Evolutionary conservation across 352 stramenopile species (phyloP).

Genomic region (Pythium rhizo-oryzae): DNA sequence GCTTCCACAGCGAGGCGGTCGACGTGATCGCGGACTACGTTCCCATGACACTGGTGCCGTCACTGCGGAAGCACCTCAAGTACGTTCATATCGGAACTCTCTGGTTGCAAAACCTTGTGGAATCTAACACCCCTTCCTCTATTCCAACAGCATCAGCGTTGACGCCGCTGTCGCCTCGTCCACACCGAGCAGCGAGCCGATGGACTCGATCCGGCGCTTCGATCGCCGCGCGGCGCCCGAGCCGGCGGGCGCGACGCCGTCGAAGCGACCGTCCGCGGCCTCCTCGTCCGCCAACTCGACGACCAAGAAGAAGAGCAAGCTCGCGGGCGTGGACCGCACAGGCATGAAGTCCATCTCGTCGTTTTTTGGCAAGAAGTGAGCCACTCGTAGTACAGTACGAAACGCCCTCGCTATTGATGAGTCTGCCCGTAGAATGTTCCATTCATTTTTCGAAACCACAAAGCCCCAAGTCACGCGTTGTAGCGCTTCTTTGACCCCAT

Average conservation of each 20-base stretch:
- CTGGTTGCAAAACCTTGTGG: too few relatives aligned
- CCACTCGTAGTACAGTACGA: background rate
- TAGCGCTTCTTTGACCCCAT: background rate
- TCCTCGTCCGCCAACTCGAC: conserved; percentile 22
- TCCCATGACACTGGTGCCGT: conserved; percentile 39
- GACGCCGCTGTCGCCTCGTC: background rate
- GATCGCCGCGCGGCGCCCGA: conserved; percentile 35
- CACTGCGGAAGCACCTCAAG: conserved; percentile 60
- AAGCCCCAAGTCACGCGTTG: background rate
- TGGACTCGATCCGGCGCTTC: conserved; percentile 34
- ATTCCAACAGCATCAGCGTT: conserved; percentile 6
- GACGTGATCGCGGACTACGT: conserved; percentile 66
- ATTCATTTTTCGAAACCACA: background rate
- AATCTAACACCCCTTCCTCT: too few relatives aligned
- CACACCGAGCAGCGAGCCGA: background rate
- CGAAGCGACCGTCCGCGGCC: conserved; percentile 44
- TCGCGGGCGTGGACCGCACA: conserved; percentile 70
- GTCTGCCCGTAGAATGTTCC: background rate
- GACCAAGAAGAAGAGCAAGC: conserved; percentile 84
- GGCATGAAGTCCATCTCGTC: conserved; percentile 87
- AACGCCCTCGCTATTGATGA: background rate
- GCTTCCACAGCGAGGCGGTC: conserved; percentile 50
- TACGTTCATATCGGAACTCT: conserved; percentile 38
- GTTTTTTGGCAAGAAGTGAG: conserved; percentile 78
- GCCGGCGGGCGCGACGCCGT: conserved; percentile 19